Base-by-base conservation (phyloP, 2,329 filamentous ascomycete species). In the Sporothrix euskadiensis region DNA sequence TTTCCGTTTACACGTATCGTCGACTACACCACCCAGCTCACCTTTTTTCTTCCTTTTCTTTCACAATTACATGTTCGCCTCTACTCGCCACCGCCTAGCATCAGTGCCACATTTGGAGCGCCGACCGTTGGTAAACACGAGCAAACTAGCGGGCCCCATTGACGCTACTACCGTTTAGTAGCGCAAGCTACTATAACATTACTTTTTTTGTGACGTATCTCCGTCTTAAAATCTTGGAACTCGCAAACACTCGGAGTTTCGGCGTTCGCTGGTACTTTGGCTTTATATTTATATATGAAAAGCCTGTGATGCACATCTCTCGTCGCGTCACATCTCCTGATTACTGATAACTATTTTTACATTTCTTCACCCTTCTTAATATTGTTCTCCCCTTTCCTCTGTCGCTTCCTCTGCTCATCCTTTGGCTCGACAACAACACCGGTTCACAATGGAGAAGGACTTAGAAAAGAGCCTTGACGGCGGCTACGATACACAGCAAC, bases 401-500 rank as follows among this genome's bases (percentile, higher is more conserved):
- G 26, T 4, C 57, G 7, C 5, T 9, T 30, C 19, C 39, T 49
- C 22, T 66, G 3, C 8, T 35, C 12, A 4, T 35, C 44, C 30
- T 16, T 14, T 35, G 41, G 16, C 9, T 22, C 63, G 41, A 22
- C 65, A 54, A 14, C 14, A 54, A 47, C 10, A n/a, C 66, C 39
- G 16, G 12, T 8, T 9, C 52, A 7, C 6, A 39, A 71, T 71
- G 69, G 69, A 61, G 39, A 59, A 32, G 16, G 69, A 71, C 8
- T 16, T 49, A 14, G 69, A 71, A 35, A 71, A 71, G 54, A 26
- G n/a, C 22, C 6, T 57, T 3, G 68, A 56, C 4, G 32, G 49
- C 56, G 56, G 22, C 56, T 35, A 71, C 32, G 69, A 61, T 22
- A 12, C 54, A n/a, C 69, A 66, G 22, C 61, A 66, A 19, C 39